Conservation (phyloP, 768 basidiomycete genomes). For the Agrocybe pediades region DNA sequence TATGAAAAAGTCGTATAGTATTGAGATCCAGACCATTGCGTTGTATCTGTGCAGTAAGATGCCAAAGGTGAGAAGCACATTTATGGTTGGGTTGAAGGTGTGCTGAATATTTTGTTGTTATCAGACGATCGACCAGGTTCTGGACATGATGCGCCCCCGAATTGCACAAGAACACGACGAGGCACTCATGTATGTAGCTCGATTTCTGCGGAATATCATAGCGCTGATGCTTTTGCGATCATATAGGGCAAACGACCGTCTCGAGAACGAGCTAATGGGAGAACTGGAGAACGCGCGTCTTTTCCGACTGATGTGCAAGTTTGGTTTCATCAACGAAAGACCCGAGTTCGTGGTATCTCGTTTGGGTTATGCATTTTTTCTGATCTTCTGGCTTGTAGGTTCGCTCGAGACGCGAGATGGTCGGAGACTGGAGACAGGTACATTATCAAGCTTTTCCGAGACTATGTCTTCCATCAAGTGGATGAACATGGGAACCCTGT, state of each 20-base stretch:
- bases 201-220: not conserved
- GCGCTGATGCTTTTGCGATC: not conserved
- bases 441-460: slow-evolving; percentile 96
- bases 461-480: slow-evolving; percentile 97
- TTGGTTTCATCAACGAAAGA: slow-evolving; percentile 99
- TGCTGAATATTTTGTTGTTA: not conserved
- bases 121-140: slow-evolving; percentile 75
- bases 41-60: slow-evolving; percentile 78
- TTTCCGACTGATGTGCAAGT: slow-evolving; percentile 87
- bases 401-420: slow-evolving; percentile 95
- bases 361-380: not conserved
- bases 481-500: slow-evolving; percentile 90
- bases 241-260: slow-evolving; percentile 71
- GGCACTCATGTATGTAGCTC: slow-evolving; percentile 62
- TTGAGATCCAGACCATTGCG: slow-evolving; percentile 80
- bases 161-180: slow-evolving; percentile 84
- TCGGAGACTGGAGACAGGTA: slow-evolving; percentile 98
- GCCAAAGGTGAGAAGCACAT: slow-evolving; percentile 52
- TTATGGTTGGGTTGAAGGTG: not conserved
- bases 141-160: slow-evolving; percentile 77
- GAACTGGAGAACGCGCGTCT: slow-evolving; percentile 95
- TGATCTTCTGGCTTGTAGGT: slow-evolving; percentile 46
- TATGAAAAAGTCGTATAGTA: slow-evolving; percentile 72
- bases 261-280: slow-evolving; percentile 82
- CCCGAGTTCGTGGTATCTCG: slow-evolving; percentile 66